Evolutionary conservation across 495 filamentous ascomycete genomes (phyloP), one percentile per base, ranked within the genome.

Genomic region (Xanthoparmelia taractica): DNA sequence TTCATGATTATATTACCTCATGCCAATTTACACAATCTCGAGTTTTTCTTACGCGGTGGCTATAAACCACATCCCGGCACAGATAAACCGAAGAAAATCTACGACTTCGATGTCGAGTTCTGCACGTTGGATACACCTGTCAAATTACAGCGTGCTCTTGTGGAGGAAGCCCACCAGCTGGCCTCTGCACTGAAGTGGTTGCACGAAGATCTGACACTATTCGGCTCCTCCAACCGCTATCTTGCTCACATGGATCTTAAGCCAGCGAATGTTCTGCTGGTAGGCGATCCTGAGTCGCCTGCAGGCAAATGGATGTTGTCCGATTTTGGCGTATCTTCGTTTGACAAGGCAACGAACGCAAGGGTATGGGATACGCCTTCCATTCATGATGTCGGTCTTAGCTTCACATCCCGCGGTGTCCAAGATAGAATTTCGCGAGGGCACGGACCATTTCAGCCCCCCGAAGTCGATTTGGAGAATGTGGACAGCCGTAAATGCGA

Each of bases 181-280:
- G 66, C 70, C 2, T 59, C 57, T n/a, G 72, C 68, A 1, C 40
- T 73, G 15, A 62, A 64, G 25, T 73, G 70, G 63, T 61, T 73
- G 5, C 72, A 74, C 43, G 58, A 59, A 40, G 67, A 69, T 23
- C 68, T 69, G 17, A 33, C 57, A 1, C 38, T 55, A 17, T 43
- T 48, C 7, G 36, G 59, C 23, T 34, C 54, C 10, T 23, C 60
- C 59, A 47, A 63, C 6, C 20, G 57, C 23, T 65, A 67, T 18
- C 71, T 67, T 38, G 66, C 67, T 23, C 77, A 79, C 64, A 71
- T 75, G 13, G 77, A 79, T 60, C 68, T 79, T 43, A 78, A 78
- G 57, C 76, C 76, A 2, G 72, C 75, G n/a, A 79, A 78, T 56
- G 67, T 79, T 31, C 73, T 79, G 0, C 68, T 79, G 4, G 66